Evolutionary conservation across 768 basidiomycete species (phyloP).

Genomic region (Boletus eberwhitei): DNA sequence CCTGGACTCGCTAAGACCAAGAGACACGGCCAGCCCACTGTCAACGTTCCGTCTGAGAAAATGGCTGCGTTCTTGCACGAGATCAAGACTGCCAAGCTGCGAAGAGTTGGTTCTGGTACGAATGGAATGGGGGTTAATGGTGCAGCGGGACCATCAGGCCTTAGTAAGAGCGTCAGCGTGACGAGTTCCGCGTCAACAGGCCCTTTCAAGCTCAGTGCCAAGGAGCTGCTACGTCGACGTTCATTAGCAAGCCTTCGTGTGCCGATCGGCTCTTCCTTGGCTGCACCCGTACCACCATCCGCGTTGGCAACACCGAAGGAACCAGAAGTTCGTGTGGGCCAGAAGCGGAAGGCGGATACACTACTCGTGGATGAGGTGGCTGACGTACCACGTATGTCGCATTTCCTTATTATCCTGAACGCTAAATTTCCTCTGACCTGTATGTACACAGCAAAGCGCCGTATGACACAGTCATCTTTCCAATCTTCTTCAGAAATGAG

Average conservation of each 20-base stretch:
- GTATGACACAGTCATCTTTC: conserved; percentile 29
- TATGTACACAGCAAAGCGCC: conserved; percentile 37
- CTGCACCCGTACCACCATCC: conserved; percentile 17
- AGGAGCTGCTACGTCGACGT: conserved; percentile 24
- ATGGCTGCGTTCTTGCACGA: conserved; percentile 81
- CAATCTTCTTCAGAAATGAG: conserved; percentile 24
- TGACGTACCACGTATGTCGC: conserved; percentile 34
- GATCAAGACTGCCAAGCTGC: conserved; percentile 70
- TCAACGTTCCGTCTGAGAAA: conserved; percentile 75
- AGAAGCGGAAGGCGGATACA: conserved; percentile 34
- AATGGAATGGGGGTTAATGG: conserved; percentile 20
- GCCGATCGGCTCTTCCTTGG: conserved; percentile 21
- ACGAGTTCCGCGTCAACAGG: neutral
- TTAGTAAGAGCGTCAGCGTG: conserved; percentile 29
- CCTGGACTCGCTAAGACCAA: conserved; percentile 32
- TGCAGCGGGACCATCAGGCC: conserved; percentile 25
- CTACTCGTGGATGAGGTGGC: conserved; percentile 24
- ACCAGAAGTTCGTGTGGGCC: conserved; percentile 8
- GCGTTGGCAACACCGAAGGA: conserved; percentile 4
- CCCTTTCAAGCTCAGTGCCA: conserved; percentile 10
- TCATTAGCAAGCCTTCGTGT: conserved; percentile 28
- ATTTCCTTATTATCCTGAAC: neutral
- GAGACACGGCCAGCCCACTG: conserved; percentile 58
- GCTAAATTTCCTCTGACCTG: conserved; percentile 1
- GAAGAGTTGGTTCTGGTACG: conserved; percentile 45